These are phyloP conservation scores for Phoma sp. DNA, from an alignment of 2,329 filamentous ascomycete genomes.

Conservation along the genomic window DNA sequence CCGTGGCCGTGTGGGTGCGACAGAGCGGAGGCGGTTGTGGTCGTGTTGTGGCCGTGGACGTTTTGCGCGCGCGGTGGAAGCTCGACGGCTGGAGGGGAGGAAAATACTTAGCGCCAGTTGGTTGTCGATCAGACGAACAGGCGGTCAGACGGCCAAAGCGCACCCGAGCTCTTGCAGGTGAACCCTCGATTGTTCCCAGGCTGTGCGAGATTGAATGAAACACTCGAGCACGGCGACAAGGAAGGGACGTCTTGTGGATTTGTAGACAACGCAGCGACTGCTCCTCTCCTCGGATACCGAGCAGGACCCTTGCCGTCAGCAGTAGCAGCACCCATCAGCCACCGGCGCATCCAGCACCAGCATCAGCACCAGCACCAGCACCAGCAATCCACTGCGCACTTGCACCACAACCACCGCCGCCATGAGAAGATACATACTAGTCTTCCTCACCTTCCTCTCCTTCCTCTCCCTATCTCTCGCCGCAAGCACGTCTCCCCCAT, in stretches of 20 bases:
- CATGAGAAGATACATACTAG: slow-evolving; percentile 25
- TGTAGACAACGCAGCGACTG: no score
- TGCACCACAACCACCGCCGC: slow-evolving; percentile 27
- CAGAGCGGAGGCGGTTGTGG: slow-evolving; percentile 1
- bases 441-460: slow-evolving; percentile 37
- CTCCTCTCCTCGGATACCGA: slow-evolving; percentile 1
- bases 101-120: slow-evolving; percentile 43
- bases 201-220: not conserved
- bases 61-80: slow-evolving; percentile 2
- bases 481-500: slow-evolving; percentile 47
- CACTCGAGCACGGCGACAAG: not conserved
- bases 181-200: not conserved
- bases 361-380: not conserved
- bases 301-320: not conserved
- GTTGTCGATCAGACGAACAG: slow-evolving; percentile 11
- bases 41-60: no score
- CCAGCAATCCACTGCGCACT: not conserved
- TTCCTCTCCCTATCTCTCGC: slow-evolving; percentile 51
- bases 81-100: slow-evolving; percentile 33
- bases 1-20: slow-evolving; percentile 17
- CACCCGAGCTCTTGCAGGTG: not conserved
- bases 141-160: slow-evolving; percentile 8
- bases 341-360: slow-evolving; percentile 2
- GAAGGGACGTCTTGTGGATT: not conserved
- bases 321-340: not conserved